phyloP scores from a whole-genome alignment of 108 stramenopile genomes.

The Cyclotella kingstonii region DNA sequence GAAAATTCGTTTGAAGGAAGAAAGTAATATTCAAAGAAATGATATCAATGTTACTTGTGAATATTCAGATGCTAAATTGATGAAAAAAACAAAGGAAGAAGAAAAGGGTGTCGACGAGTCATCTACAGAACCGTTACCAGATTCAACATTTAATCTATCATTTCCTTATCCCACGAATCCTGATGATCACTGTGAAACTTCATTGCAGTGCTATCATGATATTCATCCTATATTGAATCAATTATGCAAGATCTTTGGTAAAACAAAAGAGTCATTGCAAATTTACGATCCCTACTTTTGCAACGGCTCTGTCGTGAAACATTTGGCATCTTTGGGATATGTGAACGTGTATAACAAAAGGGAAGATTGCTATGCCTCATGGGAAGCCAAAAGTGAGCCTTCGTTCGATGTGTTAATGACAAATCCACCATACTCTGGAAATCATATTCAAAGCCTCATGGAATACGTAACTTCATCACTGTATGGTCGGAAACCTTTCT shows the following conservation, averaged over 20 bases:
- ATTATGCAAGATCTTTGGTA: slow-evolving; percentile 27
- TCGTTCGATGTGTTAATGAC: slow-evolving; percentile 86
- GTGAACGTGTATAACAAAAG: slow-evolving; percentile 84
- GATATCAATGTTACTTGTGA: slow-evolving; percentile 28
- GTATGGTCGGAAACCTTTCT: slow-evolving; percentile 58
- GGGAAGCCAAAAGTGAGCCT: slow-evolving; percentile 62
- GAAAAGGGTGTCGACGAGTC: neutral
- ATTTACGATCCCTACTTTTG: slow-evolving; percentile 99
- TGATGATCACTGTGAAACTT: slow-evolving; percentile 97
- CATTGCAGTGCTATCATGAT: slow-evolving; percentile 86
- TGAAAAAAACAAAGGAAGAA: slow-evolving; percentile 15
- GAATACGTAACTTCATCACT: slow-evolving; percentile 46
- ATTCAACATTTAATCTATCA: neutral
- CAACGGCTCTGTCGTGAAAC: slow-evolving; percentile 79
- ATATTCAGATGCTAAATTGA: slow-evolving; percentile 5
- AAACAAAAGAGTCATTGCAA: neutral
- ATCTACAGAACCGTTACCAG: neutral
- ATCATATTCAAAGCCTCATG: slow-evolving; percentile 89
- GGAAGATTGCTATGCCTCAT: slow-evolving; percentile 74
- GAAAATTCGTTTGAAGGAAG: slow-evolving; percentile 58
- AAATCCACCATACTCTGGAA: slow-evolving; percentile 95
- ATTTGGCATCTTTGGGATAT: slow-evolving; percentile 84
- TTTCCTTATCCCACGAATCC: slow-evolving; percentile 82
- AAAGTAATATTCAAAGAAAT: slow-evolving; percentile 35
- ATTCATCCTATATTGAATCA: slow-evolving; percentile 69